Percentiles rank a stretch among this genome's conserved stretches.
These are phyloP conservation scores for Phytophthora citricola DNA, from an alignment of 352 stramenopile genomes.

Conservation along the genomic window DNA sequence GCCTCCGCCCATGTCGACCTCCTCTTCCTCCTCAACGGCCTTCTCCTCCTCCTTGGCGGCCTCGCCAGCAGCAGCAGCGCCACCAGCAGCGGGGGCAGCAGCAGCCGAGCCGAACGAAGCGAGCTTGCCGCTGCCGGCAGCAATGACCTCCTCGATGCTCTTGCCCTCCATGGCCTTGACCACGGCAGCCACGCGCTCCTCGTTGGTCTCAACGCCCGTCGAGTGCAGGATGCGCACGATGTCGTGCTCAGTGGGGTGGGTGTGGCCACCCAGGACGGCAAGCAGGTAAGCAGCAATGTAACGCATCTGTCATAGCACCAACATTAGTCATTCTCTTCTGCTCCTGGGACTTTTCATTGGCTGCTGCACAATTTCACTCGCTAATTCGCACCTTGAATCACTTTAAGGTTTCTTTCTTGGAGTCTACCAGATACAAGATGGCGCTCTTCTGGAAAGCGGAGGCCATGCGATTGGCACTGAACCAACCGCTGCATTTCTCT, in stretches of 20 bases:
- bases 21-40: slow-evolving; percentile 84
- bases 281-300: slow-evolving; percentile 98
- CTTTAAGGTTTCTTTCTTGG: slow-evolving; percentile 89
- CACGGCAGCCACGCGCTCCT: slow-evolving; percentile 67
- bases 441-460: slow-evolving; percentile 14
- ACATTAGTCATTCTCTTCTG: slow-evolving; percentile 15
- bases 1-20: slow-evolving; percentile 85
- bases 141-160: slow-evolving; percentile 85
- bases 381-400: slow-evolving; percentile 85
- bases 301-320: slow-evolving; percentile 85
- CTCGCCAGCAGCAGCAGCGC: slow-evolving; percentile 55
- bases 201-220: slow-evolving; percentile 90
- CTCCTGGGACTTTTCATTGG: no score
- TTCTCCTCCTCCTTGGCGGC: slow-evolving; percentile 70
- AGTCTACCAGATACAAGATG: slow-evolving; percentile 93
- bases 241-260: slow-evolving; percentile 87
- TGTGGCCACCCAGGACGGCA: slow-evolving; percentile 95
- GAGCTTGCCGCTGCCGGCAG: slow-evolving; percentile 81
- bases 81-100: slow-evolving; percentile 54
- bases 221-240: slow-evolving; percentile 93
- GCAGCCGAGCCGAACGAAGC: slow-evolving; percentile 79
- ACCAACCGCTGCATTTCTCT: slow-evolving; percentile 57
- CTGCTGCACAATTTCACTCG: no score
- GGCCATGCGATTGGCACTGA: slow-evolving; percentile 27
- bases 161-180: slow-evolving; percentile 87